Conservation (phyloP, 306 rosid genomes). For the Cucumis sativus region DNA sequence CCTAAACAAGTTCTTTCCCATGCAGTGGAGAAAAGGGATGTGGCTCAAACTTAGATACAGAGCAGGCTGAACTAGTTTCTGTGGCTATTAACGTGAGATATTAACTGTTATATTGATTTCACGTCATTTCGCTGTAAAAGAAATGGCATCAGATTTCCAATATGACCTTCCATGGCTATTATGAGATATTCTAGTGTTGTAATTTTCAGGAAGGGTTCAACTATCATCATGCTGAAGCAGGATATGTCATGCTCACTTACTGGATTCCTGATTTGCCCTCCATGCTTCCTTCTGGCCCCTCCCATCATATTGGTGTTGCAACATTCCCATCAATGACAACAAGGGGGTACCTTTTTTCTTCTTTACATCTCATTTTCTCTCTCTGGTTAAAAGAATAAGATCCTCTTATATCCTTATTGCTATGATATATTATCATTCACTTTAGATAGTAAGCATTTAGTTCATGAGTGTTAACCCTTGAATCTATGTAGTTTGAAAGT, state of each 20-base stretch:
- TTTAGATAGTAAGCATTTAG: neutral
- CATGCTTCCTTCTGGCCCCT: conserved; percentile 35
- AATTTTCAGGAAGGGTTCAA: conserved; percentile 33
- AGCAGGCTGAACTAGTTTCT: conserved; percentile 32
- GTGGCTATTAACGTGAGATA: conserved; percentile 29
- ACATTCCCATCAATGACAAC: conserved; percentile 31
- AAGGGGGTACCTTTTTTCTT: conserved; percentile 16
- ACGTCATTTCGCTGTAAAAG: neutral
- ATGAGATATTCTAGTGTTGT: neutral
- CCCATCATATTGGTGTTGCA: conserved; percentile 32
- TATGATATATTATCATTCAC: neutral
- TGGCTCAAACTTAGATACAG: conserved; percentile 36
- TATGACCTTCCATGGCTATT: neutral
- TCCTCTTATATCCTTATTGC: neutral
- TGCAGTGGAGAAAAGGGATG: conserved; percentile 28
- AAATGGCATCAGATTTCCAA: neutral
- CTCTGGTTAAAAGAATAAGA: neutral
- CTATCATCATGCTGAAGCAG: conserved; percentile 37
- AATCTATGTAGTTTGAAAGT: neutral
- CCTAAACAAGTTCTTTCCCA: neutral
- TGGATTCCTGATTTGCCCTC: conserved; percentile 30
- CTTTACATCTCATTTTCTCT: neutral
- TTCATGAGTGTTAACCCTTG: neutral
- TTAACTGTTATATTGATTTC: neutral
- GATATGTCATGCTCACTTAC: conserved; percentile 29